Evolutionary conservation across 1,139 yeast species (phyloP).

Genomic region (Sugiyamaella pinicola): DNA sequence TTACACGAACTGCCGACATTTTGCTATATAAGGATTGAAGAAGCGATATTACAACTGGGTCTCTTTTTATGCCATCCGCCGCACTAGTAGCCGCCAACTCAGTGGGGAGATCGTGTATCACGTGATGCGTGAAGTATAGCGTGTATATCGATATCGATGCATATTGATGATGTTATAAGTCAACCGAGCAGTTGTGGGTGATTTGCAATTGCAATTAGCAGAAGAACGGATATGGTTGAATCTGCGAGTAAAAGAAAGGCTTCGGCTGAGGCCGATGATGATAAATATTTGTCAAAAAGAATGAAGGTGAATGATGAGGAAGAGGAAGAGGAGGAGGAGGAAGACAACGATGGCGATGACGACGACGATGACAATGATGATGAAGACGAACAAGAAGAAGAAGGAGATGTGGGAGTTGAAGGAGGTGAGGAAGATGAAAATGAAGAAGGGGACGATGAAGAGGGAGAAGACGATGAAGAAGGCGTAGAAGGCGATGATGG

Average conservation of each 20-base stretch:
- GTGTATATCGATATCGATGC: too few species aligned
- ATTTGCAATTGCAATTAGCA: not conserved
- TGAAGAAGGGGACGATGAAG: constrained; percentile 21
- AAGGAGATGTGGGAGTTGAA: constrained; percentile 8
- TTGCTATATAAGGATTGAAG: too few species aligned
- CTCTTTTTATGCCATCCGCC: too few species aligned
- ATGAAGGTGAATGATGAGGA: constrained; percentile 20
- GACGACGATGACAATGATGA: constrained; percentile 2
- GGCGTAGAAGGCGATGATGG: constrained; percentile 6
- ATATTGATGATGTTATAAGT: not conserved
- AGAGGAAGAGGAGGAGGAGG: constrained; percentile 24
- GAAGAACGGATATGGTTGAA: constrained; percentile 5
- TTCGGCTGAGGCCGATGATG: constrained; percentile 12
- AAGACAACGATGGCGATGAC: not conserved
- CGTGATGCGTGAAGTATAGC: too few species aligned
- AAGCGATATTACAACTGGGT: too few species aligned
- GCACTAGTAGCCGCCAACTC: too few species aligned
- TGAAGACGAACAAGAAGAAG: constrained; percentile 14
- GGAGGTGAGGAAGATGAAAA: constrained; percentile 9
- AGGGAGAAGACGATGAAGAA: constrained; percentile 23
- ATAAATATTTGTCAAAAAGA: constrained; percentile 2
- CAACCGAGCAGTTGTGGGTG: not conserved
- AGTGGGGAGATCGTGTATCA: too few species aligned
- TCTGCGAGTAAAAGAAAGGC: constrained; percentile 14
- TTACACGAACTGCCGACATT: constrained; percentile 13